Evolutionary conservation across 371 early-diverging fungal species (phyloP).

Genomic region (Sporodiniella umbellata): DNA sequence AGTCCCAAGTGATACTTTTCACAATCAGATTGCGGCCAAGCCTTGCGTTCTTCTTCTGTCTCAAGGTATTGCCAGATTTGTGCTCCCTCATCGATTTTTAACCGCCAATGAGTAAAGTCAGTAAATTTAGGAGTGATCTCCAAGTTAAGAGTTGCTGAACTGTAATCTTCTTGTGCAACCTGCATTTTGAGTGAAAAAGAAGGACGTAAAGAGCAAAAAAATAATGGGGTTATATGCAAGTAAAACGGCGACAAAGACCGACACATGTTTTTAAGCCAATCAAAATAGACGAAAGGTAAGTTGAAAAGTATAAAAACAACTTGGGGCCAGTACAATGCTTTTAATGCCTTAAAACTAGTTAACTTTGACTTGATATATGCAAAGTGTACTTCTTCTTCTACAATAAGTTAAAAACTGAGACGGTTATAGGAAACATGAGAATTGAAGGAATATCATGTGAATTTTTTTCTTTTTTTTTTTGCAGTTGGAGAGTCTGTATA

Average conservation of each 20-base stretch:
- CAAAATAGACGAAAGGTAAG: neutral
- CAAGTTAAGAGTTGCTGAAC: constrained; percentile 35
- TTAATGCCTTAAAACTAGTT: too few species aligned
- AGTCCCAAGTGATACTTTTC: constrained; percentile 93
- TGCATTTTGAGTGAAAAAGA: neutral
- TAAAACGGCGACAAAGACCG: too few species aligned
- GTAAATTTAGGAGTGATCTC: constrained; percentile 50
- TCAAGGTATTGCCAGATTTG: constrained; percentile 92
- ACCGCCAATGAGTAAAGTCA: constrained; percentile 76
- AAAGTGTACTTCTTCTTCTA: too few species aligned
- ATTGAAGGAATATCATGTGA: too few species aligned
- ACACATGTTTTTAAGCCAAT: too few species aligned
- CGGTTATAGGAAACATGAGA: too few species aligned
- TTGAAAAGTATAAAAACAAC: too few species aligned
- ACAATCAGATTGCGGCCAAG: constrained; percentile 72
- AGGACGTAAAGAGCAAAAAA: neutral
- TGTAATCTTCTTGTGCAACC: constrained; percentile 5
- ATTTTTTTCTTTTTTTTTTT: too few species aligned
- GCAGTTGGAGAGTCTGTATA: too few species aligned
- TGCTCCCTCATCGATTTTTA: constrained; percentile 77
- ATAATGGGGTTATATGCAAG: neutral
- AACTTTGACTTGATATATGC: too few species aligned
- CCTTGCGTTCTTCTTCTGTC: constrained; percentile 57
- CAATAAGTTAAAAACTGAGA: too few species aligned
- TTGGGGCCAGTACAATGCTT: too few species aligned